A percentile compares a stretch with the other conserved stretches of the same genome.
These are phyloP conservation scores for Vanilla planifolia DNA, from an alignment of 106 monocot species.

Conservation along the genomic window DNA sequence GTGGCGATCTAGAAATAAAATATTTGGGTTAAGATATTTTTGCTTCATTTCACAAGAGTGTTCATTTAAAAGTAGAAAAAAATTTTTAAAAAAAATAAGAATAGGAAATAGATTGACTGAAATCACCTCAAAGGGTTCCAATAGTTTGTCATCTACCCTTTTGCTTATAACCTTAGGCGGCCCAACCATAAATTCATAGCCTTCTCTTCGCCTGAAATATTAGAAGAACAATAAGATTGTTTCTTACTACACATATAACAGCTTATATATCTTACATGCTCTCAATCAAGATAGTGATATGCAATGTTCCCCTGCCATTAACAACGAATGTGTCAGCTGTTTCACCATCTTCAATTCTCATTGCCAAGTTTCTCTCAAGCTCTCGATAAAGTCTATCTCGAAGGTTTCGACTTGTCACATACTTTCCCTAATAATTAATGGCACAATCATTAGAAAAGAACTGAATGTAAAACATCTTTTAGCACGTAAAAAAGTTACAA, in stretches of 20 bases:
- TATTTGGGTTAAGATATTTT: slow-evolving; percentile 1
- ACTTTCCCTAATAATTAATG: slow-evolving; percentile 63
- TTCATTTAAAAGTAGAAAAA: too few species aligned
- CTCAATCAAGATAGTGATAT: slow-evolving; percentile 94
- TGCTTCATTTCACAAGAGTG: background rate
- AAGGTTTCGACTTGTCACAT: slow-evolving; percentile 92
- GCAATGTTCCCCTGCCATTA: slow-evolving; percentile 92
- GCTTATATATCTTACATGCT: slow-evolving; percentile 58
- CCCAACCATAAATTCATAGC: slow-evolving; percentile 98
- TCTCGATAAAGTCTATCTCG: slow-evolving; percentile 90
- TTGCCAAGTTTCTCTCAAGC: slow-evolving; percentile 91
- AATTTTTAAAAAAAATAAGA: too few species aligned
- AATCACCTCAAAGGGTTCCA: slow-evolving; percentile 91
- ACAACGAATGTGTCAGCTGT: slow-evolving; percentile 97
- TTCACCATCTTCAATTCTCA: slow-evolving; percentile 97
- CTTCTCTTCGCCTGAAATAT: slow-evolving; percentile 85
- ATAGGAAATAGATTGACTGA: background rate
- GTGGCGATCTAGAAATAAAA: slow-evolving; percentile 74
- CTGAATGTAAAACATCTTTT: too few species aligned
- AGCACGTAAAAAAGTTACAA: too few species aligned
- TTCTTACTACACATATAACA: slow-evolving; percentile 1
- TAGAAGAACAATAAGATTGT: background rate
- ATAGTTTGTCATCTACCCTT: slow-evolving; percentile 53
- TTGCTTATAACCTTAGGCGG: slow-evolving; percentile 98
- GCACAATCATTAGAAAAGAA: background rate